Evolutionary conservation across 1,139 yeast species (phyloP).

Genomic region (Lodderomyces metapsilosis): DNA sequence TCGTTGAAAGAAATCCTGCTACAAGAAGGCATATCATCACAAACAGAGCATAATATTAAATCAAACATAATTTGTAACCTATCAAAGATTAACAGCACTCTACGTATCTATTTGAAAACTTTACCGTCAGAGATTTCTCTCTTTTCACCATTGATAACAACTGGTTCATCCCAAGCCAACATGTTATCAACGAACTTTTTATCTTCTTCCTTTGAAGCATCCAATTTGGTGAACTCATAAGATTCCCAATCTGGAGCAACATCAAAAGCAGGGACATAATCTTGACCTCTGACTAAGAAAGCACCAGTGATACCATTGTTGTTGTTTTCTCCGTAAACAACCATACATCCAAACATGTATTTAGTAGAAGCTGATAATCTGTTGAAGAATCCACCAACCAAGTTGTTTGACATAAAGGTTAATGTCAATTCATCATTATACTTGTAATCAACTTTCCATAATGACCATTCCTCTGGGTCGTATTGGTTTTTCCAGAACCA

Average conservation of each 20-base stretch:
- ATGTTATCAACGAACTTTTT: slow-evolving; percentile 45
- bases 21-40: no score
- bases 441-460: slow-evolving; percentile 95
- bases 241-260: slow-evolving; percentile 99
- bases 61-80: not conserved
- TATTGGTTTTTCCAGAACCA: slow-evolving; percentile 95
- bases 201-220: slow-evolving; percentile 35
- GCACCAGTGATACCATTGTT: slow-evolving; percentile 96
- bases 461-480: slow-evolving; percentile 90
- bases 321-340: slow-evolving; percentile 98
- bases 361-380: slow-evolving; percentile 90
- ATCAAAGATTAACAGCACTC: not conserved
- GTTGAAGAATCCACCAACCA: slow-evolving; percentile 97
- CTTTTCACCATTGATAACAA: slow-evolving; percentile 42
- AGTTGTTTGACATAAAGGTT: slow-evolving; percentile 98
- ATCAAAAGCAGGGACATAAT: slow-evolving; percentile 83
- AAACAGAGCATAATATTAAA: not conserved
- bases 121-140: slow-evolving; percentile 53
- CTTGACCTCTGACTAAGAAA: slow-evolving; percentile 95
- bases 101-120: slow-evolving; percentile 40
- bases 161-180: slow-evolving; percentile 56
- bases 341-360: slow-evolving; percentile 90
- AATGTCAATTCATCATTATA: slow-evolving; percentile 96
- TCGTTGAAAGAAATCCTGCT: no score
- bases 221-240: slow-evolving; percentile 45